Evolutionary conservation across 2,329 filamentous ascomycete species (phyloP), one percentile per base, ranked within the genome.

Genomic region (Dendryphion nanum): DNA sequence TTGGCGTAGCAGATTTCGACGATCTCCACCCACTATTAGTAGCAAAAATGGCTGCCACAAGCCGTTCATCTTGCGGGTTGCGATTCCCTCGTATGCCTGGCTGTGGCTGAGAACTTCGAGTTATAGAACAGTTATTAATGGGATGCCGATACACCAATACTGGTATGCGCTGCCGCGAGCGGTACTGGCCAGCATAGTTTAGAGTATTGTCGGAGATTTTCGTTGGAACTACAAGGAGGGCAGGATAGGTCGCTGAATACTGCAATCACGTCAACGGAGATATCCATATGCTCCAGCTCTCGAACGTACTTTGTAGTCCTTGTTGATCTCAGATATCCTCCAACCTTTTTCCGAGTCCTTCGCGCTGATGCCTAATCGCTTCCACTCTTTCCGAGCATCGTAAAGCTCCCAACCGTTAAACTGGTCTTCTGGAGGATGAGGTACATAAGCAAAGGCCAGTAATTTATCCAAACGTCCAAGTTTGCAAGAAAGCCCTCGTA

Each of bases 181-280:
- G 85, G 67, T 95, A 97, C 45, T 83, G 80, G 42, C 83, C 86
- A 18, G 90, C 93, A 61, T 98, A 95, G 59, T 95, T 95, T 34
- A 98, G 78, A 33, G 91, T 89, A 58, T 93, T 96, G 67, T 98
- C 93, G n/a, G 91, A 97, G 51, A 98, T 95, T 41, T 79, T 81
- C 17, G 84, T 82, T 16, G 93, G 93, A 14, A 98, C 90, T 8
- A 85, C 85, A 17, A 98, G 75, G 32, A 95, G 63, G 3, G 83
- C 81, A 10, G 93, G 93, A 63, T 98, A 98, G 3, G 93, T 97
- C 18, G 89, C 85, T 35, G 90, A 95, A 59, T 96, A 97, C 72
- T 68, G 43, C 34, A 32, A 35, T 16, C 28, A 41, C 28, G 33
- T 59, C 30, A 60, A 41, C 31, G 10, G 16, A 21, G 18, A 7